phyloP scores from a whole-genome alignment of 345 rosid genomes.

The Eucalyptus regnans region DNA sequence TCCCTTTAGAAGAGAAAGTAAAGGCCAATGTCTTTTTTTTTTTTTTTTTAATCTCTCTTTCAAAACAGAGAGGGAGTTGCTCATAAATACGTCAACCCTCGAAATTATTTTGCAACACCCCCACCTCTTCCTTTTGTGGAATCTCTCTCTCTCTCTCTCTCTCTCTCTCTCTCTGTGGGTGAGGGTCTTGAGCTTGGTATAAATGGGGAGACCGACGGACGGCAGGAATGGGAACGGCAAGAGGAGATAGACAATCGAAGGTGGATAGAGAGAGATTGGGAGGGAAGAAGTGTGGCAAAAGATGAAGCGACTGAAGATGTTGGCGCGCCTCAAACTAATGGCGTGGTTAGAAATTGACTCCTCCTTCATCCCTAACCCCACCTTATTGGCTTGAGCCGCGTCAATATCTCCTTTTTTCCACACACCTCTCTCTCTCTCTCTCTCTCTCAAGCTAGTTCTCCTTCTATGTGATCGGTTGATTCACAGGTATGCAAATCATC shows the following conservation, averaged over 20 bases:
- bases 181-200: neutral
- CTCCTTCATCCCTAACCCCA: neutral
- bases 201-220: neutral
- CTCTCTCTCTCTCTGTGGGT: neutral
- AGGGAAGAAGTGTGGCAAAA: neutral
- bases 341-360: slow-evolving; percentile 10
- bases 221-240: neutral
- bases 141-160: neutral
- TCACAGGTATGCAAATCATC: neutral
- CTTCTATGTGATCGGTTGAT: neutral
- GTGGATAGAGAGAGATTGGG: neutral
- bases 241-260: neutral
- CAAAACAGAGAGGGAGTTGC: neutral
- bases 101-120: neutral
- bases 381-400: slow-evolving; percentile 39
- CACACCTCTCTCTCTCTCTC: neutral
- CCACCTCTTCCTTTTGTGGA: neutral
- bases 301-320: slow-evolving; percentile 13
- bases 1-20: neutral
- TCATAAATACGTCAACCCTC: neutral
- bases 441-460: neutral
- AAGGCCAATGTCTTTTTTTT: neutral
- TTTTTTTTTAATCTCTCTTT: neutral
- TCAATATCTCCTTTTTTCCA: slow-evolving; percentile 24
- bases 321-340: slow-evolving; percentile 33